Evolutionary conservation across 148 eudicot species (phyloP).

Genomic region (Nyssa sinensis): DNA sequence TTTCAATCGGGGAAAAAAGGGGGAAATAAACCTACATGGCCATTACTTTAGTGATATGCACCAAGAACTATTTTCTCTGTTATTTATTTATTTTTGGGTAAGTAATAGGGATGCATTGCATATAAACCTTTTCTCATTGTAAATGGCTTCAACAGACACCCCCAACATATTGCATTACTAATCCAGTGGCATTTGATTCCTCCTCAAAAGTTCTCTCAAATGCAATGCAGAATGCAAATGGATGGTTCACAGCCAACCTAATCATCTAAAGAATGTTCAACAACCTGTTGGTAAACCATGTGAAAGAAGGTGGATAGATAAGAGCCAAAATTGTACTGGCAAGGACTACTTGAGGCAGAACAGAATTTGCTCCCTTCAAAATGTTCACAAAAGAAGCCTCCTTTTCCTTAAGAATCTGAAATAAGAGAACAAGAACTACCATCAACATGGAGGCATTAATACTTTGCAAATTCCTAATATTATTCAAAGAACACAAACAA

Average conservation of each 20-base stretch:
- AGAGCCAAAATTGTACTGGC: slow-evolving; percentile 88
- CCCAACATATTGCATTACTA: too few species aligned
- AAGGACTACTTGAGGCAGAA: slow-evolving; percentile 83
- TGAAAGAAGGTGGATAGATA: slow-evolving; percentile 88
- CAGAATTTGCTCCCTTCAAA: slow-evolving; percentile 73
- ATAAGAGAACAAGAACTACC: slow-evolving; percentile 3
- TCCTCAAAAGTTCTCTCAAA: slow-evolving; percentile 1
- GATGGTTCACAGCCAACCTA: neutral
- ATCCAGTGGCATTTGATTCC: neutral
- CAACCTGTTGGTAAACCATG: slow-evolving; percentile 97
- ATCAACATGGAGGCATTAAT: slow-evolving; percentile 16
- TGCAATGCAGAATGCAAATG: slow-evolving; percentile 7
- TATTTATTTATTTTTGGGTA: too few species aligned
- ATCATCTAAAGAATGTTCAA: neutral
- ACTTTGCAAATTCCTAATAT: neutral
- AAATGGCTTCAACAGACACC: too few species aligned
- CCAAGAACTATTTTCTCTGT: too few species aligned
- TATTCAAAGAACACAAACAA: neutral
- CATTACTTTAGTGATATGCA: too few species aligned
- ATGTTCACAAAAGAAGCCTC: slow-evolving; percentile 43
- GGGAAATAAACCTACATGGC: too few species aligned
- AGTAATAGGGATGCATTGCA: too few species aligned
- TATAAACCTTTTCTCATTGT: too few species aligned
- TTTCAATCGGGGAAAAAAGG: too few species aligned
- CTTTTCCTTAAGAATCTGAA: slow-evolving; percentile 46